Percentiles rank a stretch among this genome's conserved stretches.
Conservation (phyloP, 1,139 yeast genomes). For the Trichomonascaceae sp. region DNA sequence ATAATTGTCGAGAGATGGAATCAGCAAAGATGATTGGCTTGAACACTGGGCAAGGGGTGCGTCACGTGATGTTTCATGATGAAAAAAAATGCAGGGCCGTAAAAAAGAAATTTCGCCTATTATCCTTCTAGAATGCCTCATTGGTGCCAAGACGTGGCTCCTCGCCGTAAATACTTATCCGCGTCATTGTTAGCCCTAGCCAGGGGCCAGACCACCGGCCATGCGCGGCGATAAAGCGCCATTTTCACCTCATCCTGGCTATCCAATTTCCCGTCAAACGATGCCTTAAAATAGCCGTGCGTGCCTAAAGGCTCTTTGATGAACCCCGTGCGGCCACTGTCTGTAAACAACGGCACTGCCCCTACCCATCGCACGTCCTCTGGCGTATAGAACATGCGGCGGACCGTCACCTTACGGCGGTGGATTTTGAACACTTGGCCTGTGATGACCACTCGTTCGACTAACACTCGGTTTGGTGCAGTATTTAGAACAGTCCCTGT, state of each 20-base stretch:
- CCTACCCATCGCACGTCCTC: constrained; percentile 88
- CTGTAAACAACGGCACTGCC: constrained; percentile 87
- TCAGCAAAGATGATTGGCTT: neutral
- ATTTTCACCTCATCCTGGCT: constrained; percentile 93
- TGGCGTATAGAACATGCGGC: constrained; percentile 95
- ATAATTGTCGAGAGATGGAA: no score
- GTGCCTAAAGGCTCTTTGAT: constrained; percentile 96
- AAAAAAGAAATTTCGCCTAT: no score
- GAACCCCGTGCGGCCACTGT: constrained; percentile 86
- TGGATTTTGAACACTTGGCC: constrained; percentile 96
- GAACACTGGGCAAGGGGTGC: neutral
- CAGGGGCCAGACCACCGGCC: constrained; percentile 48
- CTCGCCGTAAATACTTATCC: neutral
- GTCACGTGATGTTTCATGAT: neutral
- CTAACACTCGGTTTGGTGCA: constrained; percentile 77
- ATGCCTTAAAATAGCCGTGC: constrained; percentile 96
- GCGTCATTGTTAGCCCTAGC: neutral
- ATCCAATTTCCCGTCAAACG: constrained; percentile 82
- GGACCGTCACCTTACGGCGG: constrained; percentile 81
- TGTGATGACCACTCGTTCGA: constrained; percentile 82
- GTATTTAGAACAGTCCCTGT: constrained; percentile 86
- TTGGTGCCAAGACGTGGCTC: neutral
- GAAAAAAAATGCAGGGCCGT: no score
- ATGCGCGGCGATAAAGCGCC: constrained; percentile 88
- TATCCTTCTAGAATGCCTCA: neutral